Evolutionary conservation across 805 yeast genomes (phyloP).

Genomic region (Starmerella apis): DNA sequence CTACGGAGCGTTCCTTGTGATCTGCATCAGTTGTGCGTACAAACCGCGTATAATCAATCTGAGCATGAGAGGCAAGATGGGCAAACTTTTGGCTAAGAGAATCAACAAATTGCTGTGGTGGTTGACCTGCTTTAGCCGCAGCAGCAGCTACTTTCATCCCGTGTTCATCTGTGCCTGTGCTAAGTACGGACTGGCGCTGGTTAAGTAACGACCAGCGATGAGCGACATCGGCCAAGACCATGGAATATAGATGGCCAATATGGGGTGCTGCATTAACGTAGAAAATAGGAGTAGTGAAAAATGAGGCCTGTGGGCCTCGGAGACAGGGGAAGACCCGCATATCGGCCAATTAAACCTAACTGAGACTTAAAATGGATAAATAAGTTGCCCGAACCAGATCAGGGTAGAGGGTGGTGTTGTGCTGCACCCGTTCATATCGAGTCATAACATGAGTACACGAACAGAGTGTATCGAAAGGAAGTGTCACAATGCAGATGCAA

Average conservation of each 20-base stretch:
- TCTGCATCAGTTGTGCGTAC: slow-evolving; percentile 84
- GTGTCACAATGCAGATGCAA: too few species aligned
- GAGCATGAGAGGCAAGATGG: slow-evolving; percentile 46
- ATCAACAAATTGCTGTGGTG: slow-evolving; percentile 66
- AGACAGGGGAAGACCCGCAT: slow-evolving; percentile 2
- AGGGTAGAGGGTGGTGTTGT: too few species aligned
- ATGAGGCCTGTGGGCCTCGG: slow-evolving; percentile 2
- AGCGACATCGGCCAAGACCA: slow-evolving; percentile 70
- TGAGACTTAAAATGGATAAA: not conserved
- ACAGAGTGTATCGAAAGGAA: too few species aligned
- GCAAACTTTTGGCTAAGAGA: slow-evolving; percentile 53
- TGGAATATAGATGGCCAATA: slow-evolving; percentile 82
- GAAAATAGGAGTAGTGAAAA: slow-evolving; percentile 76
- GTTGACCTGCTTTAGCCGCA: slow-evolving; percentile 44
- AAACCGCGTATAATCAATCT: slow-evolving; percentile 60
- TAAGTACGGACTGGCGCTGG: slow-evolving; percentile 42
- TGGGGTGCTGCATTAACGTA: slow-evolving; percentile 95
- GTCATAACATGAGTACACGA: too few species aligned
- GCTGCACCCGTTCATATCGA: too few species aligned
- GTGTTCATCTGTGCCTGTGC: slow-evolving; percentile 96
- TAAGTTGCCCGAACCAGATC: not conserved
- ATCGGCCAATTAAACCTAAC: not conserved
- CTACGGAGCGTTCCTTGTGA: slow-evolving; percentile 53
- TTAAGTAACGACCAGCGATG: slow-evolving; percentile 57
- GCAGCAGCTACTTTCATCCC: slow-evolving; percentile 90